Base-by-base conservation (phyloP, 176 grass and related monocot species). In the Panicum miliaceum region DNA sequence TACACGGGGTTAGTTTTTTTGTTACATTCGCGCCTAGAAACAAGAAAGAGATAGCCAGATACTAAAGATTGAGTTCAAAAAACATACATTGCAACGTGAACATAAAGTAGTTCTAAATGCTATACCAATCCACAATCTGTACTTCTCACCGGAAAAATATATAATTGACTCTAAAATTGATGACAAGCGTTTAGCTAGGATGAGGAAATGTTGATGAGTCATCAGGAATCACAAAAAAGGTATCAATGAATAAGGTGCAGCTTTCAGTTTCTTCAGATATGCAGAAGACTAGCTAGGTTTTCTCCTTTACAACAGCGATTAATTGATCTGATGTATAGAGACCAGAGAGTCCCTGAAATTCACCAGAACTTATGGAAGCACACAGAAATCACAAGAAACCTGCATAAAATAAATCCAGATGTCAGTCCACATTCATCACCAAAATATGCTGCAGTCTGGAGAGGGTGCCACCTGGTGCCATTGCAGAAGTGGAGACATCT, bases 391-490 rank as follows among this genome's bases (percentile, higher is more conserved):
- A n/a, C 34, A 56, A 56, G 7, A 75, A 79, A 73, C 18, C 42
- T 22, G 51, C 26, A 43, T 74, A 18, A 53, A 60, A 43, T 74
- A 18, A 53, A 60, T n/a, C 48, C 80, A 86, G 80, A 83, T 86
- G 73, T 67, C 68, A 80, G 56, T 78, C 36, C 63, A 59, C 67
- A 87, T 92, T 79, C 88, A 90, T 88, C 22, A 64, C 45, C 82
- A 65, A 85, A 81, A 84, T 86, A 84, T 84, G 23, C 56, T 69
- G 66, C 37, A 22, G 58, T 34, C 50, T 6, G 53, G 47, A 63
- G 77, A 85, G 46, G 50, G 25, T 81, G 87, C 89, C 91, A 94
- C 82, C 71, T 92, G 91, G 82, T 88, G 84, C 19, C 78, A 58
- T 41, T 71, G 63, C 42, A 75, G 79, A 64, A 48, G 89, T 86